phyloP scores from a whole-genome alignment of 805 yeast species.

The Wickerhamomyces mucosus region DNA sequence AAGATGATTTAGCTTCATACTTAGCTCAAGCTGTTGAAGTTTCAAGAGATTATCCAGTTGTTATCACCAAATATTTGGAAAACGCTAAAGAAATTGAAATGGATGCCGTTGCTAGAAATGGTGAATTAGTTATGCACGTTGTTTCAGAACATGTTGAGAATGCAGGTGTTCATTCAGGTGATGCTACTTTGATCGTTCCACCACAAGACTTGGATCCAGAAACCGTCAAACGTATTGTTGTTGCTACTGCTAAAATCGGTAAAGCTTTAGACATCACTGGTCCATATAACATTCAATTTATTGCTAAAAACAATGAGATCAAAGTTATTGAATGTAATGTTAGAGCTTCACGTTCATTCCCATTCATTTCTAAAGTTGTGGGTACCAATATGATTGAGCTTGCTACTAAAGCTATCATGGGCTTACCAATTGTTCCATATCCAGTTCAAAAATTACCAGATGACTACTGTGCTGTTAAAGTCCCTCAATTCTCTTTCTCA shows the following conservation, averaged over 20 bases:
- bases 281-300: slow-evolving; percentile 94
- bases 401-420: slow-evolving; percentile 95
- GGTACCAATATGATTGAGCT: slow-evolving; percentile 94
- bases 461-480: slow-evolving; percentile 92
- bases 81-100: slow-evolving; percentile 96
- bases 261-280: slow-evolving; percentile 93
- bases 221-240: slow-evolving; percentile 84
- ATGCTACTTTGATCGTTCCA: slow-evolving; percentile 94
- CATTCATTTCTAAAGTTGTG: slow-evolving; percentile 94
- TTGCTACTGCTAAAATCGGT: slow-evolving; percentile 94
- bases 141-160: slow-evolving; percentile 98
- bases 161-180: slow-evolving; percentile 99
- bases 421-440: slow-evolving; percentile 78
- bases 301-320: slow-evolving; percentile 89
- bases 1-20: slow-evolving; percentile 79
- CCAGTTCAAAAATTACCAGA: slow-evolving; percentile 85
- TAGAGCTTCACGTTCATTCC: slow-evolving; percentile 99
- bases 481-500: slow-evolving; percentile 95
- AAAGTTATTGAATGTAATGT: slow-evolving; percentile 98
- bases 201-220: slow-evolving; percentile 92
- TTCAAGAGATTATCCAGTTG: slow-evolving; percentile 97
- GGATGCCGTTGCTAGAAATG: slow-evolving; percentile 97
- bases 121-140: slow-evolving; percentile 92
- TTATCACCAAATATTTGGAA: slow-evolving; percentile 92
- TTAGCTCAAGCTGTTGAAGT: slow-evolving; percentile 93